These are phyloP conservation scores for Apodospora peruviana DNA, from an alignment of 495 filamentous ascomycete genomes.

Conservation along the genomic window DNA sequence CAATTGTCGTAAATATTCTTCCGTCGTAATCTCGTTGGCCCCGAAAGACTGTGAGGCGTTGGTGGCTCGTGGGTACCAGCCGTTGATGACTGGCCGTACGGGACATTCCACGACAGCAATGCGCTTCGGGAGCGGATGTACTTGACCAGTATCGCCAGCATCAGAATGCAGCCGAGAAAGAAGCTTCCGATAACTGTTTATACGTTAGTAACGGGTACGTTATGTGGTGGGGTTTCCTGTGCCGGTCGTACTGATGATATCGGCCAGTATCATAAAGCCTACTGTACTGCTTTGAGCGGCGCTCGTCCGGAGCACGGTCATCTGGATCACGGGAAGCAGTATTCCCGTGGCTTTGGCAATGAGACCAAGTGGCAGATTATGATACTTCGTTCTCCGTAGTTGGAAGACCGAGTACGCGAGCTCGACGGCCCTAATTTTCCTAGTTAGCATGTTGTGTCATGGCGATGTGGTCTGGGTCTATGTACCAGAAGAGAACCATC, in stretches of 20 bases:
- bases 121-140: conserved; percentile 39
- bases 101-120: conserved; percentile 33
- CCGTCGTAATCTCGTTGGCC: not conserved
- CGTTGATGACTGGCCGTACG: conserved; percentile 19
- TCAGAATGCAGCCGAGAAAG: conserved; percentile 29
- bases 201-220: not conserved
- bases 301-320: conserved; percentile 30
- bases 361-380: conserved; percentile 22
- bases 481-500: conserved; percentile 40
- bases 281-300: conserved; percentile 20
- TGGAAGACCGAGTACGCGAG: conserved; percentile 34
- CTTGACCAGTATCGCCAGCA: conserved; percentile 38
- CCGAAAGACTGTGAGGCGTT: not conserved
- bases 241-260: conserved; percentile 32
- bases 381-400: conserved; percentile 12
- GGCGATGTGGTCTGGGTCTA: not conserved
- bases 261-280: conserved; percentile 34
- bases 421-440: conserved; percentile 32
- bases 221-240: not conserved
- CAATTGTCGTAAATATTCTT: conserved; percentile 42
- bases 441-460: not conserved
- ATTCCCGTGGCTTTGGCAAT: conserved; percentile 32
- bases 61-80: conserved; percentile 2
- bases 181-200: conserved; percentile 37
- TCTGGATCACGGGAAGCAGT: conserved; percentile 29